Evolutionary conservation across 179 eudicot genomes (phyloP).

Genomic region (Sideroxylon spinosum): DNA sequence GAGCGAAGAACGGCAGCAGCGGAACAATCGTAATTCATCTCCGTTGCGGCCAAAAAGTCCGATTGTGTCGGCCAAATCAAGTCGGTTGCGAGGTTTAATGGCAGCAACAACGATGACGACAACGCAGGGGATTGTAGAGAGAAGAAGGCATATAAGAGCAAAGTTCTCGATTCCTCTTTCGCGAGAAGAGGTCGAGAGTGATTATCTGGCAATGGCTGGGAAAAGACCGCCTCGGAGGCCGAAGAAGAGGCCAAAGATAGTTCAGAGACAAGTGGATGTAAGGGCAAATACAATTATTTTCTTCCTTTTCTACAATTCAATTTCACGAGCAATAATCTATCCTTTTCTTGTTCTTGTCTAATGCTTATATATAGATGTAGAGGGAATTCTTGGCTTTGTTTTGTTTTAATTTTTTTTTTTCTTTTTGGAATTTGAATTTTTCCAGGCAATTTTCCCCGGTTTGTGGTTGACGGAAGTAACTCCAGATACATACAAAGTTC

Average conservation of each 20-base stretch:
- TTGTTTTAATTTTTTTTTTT: neutral
- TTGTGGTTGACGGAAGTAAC: constrained; percentile 34
- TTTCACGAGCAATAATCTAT: neutral
- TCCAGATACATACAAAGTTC: constrained; percentile 29
- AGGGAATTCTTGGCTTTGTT: neutral
- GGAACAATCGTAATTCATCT: constrained; percentile 12
- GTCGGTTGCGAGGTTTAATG: neutral
- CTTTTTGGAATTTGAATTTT: neutral
- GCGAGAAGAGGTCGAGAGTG: constrained; percentile 27
- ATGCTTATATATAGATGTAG: neutral
- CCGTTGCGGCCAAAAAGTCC: constrained; percentile 17
- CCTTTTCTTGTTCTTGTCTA: neutral
- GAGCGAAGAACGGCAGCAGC: constrained; percentile 17
- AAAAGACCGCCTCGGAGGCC: constrained; percentile 26
- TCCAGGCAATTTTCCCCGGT: constrained; percentile 32
- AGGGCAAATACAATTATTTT: constrained; percentile 1
- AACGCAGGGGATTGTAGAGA: neutral
- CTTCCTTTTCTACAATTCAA: neutral
- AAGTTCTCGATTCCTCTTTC: constrained; percentile 28
- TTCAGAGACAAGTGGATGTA: constrained; percentile 38
- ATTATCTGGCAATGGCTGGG: constrained; percentile 24
- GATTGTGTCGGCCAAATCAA: neutral
- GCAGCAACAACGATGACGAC: neutral
- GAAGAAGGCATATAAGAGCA: constrained; percentile 9
- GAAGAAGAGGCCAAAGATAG: constrained; percentile 27